These are phyloP conservation scores for Dentipellis fragilis DNA, from an alignment of 768 basidiomycete genomes.

Conservation along the genomic window DNA sequence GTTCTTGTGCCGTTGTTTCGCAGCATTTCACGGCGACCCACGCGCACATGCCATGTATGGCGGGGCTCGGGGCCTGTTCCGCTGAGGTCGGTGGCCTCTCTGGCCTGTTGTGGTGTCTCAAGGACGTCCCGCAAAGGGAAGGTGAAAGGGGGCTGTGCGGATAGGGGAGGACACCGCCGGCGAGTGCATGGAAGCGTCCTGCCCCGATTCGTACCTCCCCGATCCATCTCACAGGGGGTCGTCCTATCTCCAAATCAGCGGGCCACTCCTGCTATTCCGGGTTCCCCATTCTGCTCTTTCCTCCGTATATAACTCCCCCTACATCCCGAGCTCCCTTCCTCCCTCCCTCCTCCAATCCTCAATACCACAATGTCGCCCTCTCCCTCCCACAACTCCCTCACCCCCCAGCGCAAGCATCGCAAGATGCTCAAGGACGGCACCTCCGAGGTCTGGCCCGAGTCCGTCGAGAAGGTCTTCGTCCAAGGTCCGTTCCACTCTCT, in stretches of 20 bases:
- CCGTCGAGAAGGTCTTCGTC: slow-evolving; percentile 68
- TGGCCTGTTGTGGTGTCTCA: neutral
- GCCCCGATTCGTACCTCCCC: neutral
- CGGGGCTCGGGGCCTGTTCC: too few species aligned
- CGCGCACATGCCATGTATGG: too few species aligned
- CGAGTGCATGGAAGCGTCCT: neutral
- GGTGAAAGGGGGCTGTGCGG: neutral
- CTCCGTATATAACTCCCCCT: slow-evolving; percentile 11
- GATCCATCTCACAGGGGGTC: neutral
- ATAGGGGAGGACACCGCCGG: too few species aligned
- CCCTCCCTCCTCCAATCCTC: slow-evolving; percentile 2
- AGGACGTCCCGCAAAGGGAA: slow-evolving; percentile 10
- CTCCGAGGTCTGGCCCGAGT: slow-evolving; percentile 75
- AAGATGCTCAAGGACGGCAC: slow-evolving; percentile 79
- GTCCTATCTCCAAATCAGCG: slow-evolving; percentile 17
- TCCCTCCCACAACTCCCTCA: slow-evolving; percentile 34
- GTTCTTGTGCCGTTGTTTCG: too few species aligned
- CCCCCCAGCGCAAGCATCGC: slow-evolving; percentile 72
- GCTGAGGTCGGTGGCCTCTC: neutral
- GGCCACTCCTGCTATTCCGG: slow-evolving; percentile 17
- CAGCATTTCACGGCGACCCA: too few species aligned
- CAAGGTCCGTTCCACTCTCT: slow-evolving; percentile 35
- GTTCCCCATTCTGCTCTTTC: slow-evolving; percentile 17
- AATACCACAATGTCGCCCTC: slow-evolving; percentile 15
- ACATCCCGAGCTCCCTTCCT: neutral